A percentile compares a stretch with the other conserved stretches of the same genome.
phyloP scores from a whole-genome alignment of 805 yeast genomes.

The Teunomyces tritomae region DNA sequence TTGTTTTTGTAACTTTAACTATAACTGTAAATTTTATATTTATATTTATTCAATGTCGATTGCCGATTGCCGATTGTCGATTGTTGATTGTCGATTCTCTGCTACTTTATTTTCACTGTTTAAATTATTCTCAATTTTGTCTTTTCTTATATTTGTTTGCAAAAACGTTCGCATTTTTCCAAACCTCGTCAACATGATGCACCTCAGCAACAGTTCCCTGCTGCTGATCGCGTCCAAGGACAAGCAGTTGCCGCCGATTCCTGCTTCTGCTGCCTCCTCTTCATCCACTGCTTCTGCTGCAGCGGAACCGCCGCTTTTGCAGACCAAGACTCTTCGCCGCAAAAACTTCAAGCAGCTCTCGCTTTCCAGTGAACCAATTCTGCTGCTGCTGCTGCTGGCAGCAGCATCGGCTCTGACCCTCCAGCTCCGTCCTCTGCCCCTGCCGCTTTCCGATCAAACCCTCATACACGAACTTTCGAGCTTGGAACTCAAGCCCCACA shows the following conservation, averaged over 20 bases:
- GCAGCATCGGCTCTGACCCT: constrained; percentile 17
- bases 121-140: not conserved
- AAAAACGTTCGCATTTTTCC: not conserved
- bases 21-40: too few species aligned
- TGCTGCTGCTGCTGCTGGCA: constrained; percentile 5
- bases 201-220: constrained; percentile 16
- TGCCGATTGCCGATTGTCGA: too few species aligned
- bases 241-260: constrained; percentile 38
- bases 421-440: not conserved
- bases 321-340: constrained; percentile 35
- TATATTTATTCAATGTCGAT: too few species aligned
- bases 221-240: constrained; percentile 25
- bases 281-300: constrained; percentile 1
- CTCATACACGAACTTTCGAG: constrained; percentile 29
- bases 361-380: constrained; percentile 10
- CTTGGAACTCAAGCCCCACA: constrained; percentile 15
- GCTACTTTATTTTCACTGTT: too few species aligned
- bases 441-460: constrained; percentile 9
- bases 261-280: constrained; percentile 6
- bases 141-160: not conserved
- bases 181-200: constrained; percentile 12
- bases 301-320: constrained; percentile 22
- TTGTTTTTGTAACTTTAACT: too few species aligned
- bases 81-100: too few species aligned
- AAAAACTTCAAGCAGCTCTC: constrained; percentile 41